Base-by-base conservation (phyloP, 2,329 filamentous ascomycete genomes). In the Pleoardoris graminearum region DNA sequence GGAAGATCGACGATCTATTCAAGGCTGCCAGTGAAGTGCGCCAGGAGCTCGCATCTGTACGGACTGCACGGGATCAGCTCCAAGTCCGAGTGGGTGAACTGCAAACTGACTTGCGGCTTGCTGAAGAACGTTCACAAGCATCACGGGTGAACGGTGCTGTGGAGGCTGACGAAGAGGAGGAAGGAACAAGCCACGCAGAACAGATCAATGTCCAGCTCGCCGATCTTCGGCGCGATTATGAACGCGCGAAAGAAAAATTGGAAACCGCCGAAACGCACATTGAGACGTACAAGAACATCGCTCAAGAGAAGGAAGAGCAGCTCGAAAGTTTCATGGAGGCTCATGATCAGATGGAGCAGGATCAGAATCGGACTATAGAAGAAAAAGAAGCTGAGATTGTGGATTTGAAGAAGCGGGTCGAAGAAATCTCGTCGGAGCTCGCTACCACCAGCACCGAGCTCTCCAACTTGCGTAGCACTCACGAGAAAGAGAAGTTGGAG, bases 1-100 rank as follows among this genome's bases (percentile, higher is more conserved):
- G 91, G 73, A 86, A 92, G 46, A 94, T 97, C 55, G 93, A 99
- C 61, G 93, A 97, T 66, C 83, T 99, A 39, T 88, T 93, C 57
- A 80, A 86, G 27, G 93, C 85, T 63, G 79, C 97, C 35, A 82
- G 90, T 61, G 85, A 91, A 55, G 85, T 87, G 45, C 90, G 93
- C 38, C 92, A 97, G 72, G 91, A 97, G 63, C 83, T 96, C 46
- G 85, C 94, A 39, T 86, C 87, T 22, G 85, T 87, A 21, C 96
- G 96, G 79, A 96, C 93, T 1, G 89, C 85, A 41, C 86, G 89
- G 42, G 93, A 97, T 70, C 90, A 97, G 70, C 80, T 99, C 1
- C 92, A 97, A 71, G 84, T 87, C 29, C 85, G 92, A 51, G 90
- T 96, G 3, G 89, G 96, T 60, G 93, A 97, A 75, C 77, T 99